Conservation (phyloP, 2,329 filamentous ascomycete genomes). For the Pseudogymnoascus sp. region DNA sequence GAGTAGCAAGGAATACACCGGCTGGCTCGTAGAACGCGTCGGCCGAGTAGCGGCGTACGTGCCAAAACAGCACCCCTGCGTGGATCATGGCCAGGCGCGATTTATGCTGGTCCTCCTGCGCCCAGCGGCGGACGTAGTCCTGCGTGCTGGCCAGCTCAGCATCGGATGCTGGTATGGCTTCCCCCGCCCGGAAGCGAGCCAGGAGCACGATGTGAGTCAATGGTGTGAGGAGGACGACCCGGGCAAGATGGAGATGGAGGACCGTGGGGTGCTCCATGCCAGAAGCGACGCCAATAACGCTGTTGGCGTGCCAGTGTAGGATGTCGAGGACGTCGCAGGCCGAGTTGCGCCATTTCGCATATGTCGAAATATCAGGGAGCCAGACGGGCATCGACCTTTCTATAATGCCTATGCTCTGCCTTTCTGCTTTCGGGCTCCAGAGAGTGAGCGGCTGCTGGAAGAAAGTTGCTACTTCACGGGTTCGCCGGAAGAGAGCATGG, state of each 20-base stretch:
- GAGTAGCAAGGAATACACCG: conserved; percentile 37
- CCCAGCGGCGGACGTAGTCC: conserved; percentile 38
- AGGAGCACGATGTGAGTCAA: conserved; percentile 20
- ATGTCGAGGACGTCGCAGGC: conserved; percentile 36
- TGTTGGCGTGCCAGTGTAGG: conserved; percentile 37
- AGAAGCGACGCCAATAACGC: conserved; percentile 30
- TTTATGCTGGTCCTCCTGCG: conserved; percentile 44
- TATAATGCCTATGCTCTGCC: conserved; percentile 21
- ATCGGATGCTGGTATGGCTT: not conserved
- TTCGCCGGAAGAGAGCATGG: conserved; percentile 41
- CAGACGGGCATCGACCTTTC: conserved; percentile 31
- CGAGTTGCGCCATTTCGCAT: conserved; percentile 38
- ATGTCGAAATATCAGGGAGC: conserved; percentile 39
- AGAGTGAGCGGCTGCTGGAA: conserved; percentile 37
- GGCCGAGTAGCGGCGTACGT: conserved; percentile 40
- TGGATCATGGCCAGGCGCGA: conserved; percentile 49
- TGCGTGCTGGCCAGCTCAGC: conserved; percentile 21
- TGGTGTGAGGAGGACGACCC: conserved; percentile 34
- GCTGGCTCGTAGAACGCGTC: conserved; percentile 41
- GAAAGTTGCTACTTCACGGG: conserved; percentile 40
- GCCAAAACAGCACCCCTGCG: conserved; percentile 44
- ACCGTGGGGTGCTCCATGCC: conserved; percentile 38
- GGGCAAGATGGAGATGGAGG: conserved; percentile 34
- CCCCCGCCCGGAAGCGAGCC: conserved; percentile 11
- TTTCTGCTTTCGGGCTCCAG: conserved; percentile 36